Evolutionary conservation across 1,139 yeast species (phyloP).

Genomic region (Suhomyces terraborum): DNA sequence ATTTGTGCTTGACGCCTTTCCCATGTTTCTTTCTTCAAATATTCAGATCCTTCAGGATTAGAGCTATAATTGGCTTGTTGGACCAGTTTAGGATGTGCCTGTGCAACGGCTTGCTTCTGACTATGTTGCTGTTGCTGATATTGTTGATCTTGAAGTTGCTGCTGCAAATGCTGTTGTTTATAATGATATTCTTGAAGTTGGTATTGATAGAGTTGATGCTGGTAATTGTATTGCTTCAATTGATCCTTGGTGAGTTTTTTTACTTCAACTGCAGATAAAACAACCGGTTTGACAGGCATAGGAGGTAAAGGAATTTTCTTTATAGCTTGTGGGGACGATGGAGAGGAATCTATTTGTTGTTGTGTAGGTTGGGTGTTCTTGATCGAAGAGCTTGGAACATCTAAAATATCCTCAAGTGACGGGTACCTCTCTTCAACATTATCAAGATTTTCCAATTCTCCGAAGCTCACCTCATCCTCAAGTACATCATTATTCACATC

Average conservation of each 20-base stretch:
- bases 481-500: not conserved
- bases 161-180: slow-evolving; percentile 14
- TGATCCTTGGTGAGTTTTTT: slow-evolving; percentile 26
- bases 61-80: not conserved
- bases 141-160: slow-evolving; percentile 15
- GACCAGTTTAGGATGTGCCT: not conserved
- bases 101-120: slow-evolving; percentile 2
- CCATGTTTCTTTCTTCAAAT: slow-evolving; percentile 44
- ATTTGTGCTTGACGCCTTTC: slow-evolving; percentile 23
- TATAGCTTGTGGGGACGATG: slow-evolving; percentile 1
- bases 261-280: slow-evolving; percentile 21
- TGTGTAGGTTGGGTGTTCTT: not conserved
- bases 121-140: slow-evolving; percentile 3
- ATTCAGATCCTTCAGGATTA: slow-evolving; percentile 20
- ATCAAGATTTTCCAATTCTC: slow-evolving; percentile 39
- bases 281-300: slow-evolving; percentile 23
- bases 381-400: slow-evolving; percentile 5
- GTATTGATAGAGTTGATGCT: slow-evolving; percentile 27
- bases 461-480: slow-evolving; percentile 25
- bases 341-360: not conserved
- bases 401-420: slow-evolving; percentile 40
- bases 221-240: slow-evolving; percentile 26
- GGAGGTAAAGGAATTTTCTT: slow-evolving; percentile 1
- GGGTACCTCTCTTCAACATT: slow-evolving; percentile 49
- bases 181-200: slow-evolving; percentile 14